phyloP scores from a whole-genome alignment of 768 basidiomycete species.

The Auricularia heimuer region DNA sequence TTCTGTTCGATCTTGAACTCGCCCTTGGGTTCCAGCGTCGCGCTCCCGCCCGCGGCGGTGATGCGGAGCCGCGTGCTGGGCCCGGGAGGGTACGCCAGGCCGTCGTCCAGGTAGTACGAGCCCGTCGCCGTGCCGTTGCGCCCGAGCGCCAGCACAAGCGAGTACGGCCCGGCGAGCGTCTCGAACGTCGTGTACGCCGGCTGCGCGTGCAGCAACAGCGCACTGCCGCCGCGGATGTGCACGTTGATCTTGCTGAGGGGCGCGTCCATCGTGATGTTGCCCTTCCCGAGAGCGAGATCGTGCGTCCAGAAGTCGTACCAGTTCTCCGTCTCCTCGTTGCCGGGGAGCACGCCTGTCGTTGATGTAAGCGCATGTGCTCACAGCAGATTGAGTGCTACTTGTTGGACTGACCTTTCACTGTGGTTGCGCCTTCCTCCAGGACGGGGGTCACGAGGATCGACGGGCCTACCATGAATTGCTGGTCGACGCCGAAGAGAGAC shows the following conservation, averaged over 20 bases:
- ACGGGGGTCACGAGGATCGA: conserved; percentile 24
- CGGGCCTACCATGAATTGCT: conserved; percentile 25
- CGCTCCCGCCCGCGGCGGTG: conserved; percentile 21
- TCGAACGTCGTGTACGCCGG: conserved; percentile 3
- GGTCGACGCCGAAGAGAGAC: conserved; percentile 11
- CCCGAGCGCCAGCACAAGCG: background rate
- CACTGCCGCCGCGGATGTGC: conserved; percentile 20
- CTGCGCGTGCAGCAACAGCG: conserved; percentile 16
- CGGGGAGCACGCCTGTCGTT: conserved; percentile 50
- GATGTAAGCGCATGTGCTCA: no score
- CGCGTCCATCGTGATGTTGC: conserved; percentile 15
- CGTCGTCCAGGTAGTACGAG: conserved; percentile 7
- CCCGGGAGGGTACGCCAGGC: conserved; percentile 44
- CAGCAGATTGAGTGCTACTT: background rate
- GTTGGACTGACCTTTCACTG: conserved; percentile 11
- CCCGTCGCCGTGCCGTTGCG: conserved; percentile 2
- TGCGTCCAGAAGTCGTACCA: conserved; percentile 9
- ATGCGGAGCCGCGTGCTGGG: conserved; percentile 41
- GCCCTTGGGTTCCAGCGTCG: conserved; percentile 32
- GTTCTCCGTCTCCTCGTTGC: conserved; percentile 34
- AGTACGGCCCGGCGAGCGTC: background rate
- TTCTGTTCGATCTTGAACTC: conserved; percentile 36
- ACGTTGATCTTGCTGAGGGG: conserved; percentile 21
- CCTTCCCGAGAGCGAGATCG: conserved; percentile 6
- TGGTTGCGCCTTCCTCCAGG: conserved; percentile 17